A percentile compares a stretch with the other conserved stretches of the same genome.
These are phyloP conservation scores for Smittium culicis DNA, from an alignment of 371 early-diverging fungal genomes.

Conservation along the genomic window DNA sequence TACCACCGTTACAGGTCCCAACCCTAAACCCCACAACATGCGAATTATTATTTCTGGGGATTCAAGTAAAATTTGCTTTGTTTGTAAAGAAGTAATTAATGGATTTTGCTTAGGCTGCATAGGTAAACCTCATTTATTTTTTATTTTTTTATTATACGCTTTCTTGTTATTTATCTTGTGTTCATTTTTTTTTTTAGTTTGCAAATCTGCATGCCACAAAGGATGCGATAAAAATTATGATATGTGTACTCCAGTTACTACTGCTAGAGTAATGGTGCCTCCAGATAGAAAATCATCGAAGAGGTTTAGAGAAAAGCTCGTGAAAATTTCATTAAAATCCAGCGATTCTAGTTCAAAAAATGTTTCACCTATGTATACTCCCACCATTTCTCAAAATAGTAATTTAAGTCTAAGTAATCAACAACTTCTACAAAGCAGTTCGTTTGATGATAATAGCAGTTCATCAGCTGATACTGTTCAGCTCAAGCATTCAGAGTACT, in stretches of 20 bases:
- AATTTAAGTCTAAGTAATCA: not conserved
- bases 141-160: not conserved
- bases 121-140: not conserved
- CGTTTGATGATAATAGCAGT: too few species aligned
- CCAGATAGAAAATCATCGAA: slow-evolving; percentile 10
- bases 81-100: not conserved
- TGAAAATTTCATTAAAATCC: not conserved
- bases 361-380: not conserved
- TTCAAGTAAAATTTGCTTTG: not conserved
- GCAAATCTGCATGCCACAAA: slow-evolving; percentile 5
- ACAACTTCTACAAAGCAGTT: too few species aligned
- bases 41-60: not conserved
- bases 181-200: too few species aligned
- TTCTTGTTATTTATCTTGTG: not conserved
- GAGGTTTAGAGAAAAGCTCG: not conserved
- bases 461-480: too few species aligned
- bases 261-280: not conserved
- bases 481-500: too few species aligned
- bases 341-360: not conserved
- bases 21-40: slow-evolving; percentile 3
- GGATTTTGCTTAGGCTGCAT: slow-evolving; percentile 8
- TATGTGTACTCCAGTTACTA: not conserved
- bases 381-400: not conserved
- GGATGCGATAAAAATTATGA: not conserved
- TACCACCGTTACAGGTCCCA: not conserved